Percentiles rank a stretch among this genome's conserved stretches.
Conservation (phyloP, 2,329 filamentous ascomycete genomes). For the Trichoderma arundinaceum region DNA sequence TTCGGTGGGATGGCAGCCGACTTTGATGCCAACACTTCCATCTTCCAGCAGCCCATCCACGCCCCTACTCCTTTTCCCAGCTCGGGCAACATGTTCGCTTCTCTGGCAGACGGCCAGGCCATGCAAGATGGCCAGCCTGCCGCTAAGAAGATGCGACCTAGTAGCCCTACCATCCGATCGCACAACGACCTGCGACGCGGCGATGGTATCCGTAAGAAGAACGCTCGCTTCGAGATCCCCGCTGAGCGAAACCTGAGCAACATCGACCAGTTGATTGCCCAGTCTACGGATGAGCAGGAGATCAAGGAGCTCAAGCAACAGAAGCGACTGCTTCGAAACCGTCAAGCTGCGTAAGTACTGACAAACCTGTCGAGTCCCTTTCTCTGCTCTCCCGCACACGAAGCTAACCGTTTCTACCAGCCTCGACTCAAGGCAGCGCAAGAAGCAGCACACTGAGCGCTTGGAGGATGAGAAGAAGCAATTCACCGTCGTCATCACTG, state of each 20-base stretch:
- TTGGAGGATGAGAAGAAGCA: conserved; percentile 97
- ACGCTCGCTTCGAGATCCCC: conserved; percentile 95
- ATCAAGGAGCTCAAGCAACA: conserved; percentile 99
- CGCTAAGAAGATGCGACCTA: conserved; percentile 67
- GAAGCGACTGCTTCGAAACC: conserved; percentile 91
- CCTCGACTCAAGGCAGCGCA: conserved; percentile 93
- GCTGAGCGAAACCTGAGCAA: conserved; percentile 90
- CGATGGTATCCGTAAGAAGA: conserved; percentile 98
- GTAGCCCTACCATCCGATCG: conserved; percentile 72
- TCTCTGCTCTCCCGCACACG: conserved; percentile 3
- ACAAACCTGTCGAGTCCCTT: conserved; percentile 4
- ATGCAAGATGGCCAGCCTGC: conserved; percentile 60
- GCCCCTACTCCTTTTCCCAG: conserved; percentile 62
- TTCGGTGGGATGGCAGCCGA: conserved; percentile 64
- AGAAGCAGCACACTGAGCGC: conserved; percentile 97
- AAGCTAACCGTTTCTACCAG: conserved; percentile 51
- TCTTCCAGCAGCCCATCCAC: conserved; percentile 61
- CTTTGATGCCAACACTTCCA: conserved; percentile 58
- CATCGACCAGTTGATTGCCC: conserved; percentile 89
- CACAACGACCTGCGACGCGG: conserved; percentile 79
- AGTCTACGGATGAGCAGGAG: conserved; percentile 87
- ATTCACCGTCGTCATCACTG: conserved; percentile 75
- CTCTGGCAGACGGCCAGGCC: conserved; percentile 54
- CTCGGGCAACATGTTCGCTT: conserved; percentile 60
- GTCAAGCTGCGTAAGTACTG: conserved; percentile 85